Evolutionary conservation across 352 stramenopile species (phyloP).

Genomic region (Ophiocytium majus): DNA sequence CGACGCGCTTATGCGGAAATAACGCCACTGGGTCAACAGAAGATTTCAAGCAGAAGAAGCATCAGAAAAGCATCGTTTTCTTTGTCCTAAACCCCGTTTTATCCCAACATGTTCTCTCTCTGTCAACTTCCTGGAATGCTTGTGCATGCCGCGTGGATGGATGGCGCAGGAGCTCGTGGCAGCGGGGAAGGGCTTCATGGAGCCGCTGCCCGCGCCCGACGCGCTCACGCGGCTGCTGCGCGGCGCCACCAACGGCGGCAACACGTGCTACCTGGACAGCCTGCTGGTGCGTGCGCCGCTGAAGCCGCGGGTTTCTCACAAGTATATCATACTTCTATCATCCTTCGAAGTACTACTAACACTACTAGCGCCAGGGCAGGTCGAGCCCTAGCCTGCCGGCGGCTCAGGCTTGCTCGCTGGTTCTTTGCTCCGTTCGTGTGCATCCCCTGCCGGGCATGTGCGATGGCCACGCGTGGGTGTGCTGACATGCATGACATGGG

Average conservation of each 20-base stretch:
- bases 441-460: too few relatives aligned
- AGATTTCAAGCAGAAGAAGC: not conserved
- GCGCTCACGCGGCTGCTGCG: conserved; percentile 18
- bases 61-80: not conserved
- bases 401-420: too few relatives aligned
- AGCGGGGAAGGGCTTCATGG: conserved; percentile 42
- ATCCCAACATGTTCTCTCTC: not conserved
- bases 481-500: too few relatives aligned
- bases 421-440: too few relatives aligned
- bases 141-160: too few relatives aligned
- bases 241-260: conserved; percentile 43
- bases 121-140: too few relatives aligned
- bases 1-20: not conserved
- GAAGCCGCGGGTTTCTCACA: too few relatives aligned
- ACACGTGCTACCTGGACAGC: conserved; percentile 54
- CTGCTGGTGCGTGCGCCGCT: conserved; percentile 16
- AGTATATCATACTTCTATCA: too few relatives aligned
- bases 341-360: too few relatives aligned
- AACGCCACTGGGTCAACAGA: not conserved
- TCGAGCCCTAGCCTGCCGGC: too few relatives aligned
- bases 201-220: conserved; percentile 19
- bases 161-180: conserved; percentile 28
- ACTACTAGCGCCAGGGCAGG: too few relatives aligned
- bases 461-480: too few relatives aligned
- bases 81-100: not conserved